Percentiles rank a stretch among this genome's conserved stretches.
Evolutionary conservation across 2,329 filamentous ascomycete species (phyloP).

Genomic region (Epichloe sp.): DNA sequence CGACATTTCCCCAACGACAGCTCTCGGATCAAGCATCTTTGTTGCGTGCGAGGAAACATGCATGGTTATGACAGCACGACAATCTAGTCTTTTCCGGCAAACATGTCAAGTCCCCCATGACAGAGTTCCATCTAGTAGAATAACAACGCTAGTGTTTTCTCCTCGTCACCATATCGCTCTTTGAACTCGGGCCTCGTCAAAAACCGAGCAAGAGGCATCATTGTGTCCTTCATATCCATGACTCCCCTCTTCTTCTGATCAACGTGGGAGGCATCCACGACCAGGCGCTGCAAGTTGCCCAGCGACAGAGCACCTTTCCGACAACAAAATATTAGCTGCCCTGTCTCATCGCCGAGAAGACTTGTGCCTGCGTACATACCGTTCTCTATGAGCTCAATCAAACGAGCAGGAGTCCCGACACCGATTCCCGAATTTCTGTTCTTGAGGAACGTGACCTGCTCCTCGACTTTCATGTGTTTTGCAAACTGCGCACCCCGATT

Average conservation of each 20-base stretch:
- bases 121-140: slow-evolving; percentile 41
- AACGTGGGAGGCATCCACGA: slow-evolving; percentile 85
- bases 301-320: slow-evolving; percentile 51
- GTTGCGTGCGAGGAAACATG: background rate
- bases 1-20: background rate
- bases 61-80: background rate
- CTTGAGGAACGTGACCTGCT: slow-evolving; percentile 66
- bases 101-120: background rate
- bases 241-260: slow-evolving; percentile 91
- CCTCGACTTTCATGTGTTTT: slow-evolving; percentile 92
- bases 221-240: slow-evolving; percentile 89
- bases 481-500: slow-evolving; percentile 48
- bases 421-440: slow-evolving; percentile 64
- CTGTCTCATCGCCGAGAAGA: background rate
- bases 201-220: slow-evolving; percentile 65
- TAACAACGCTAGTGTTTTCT: slow-evolving; percentile 45
- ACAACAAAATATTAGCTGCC: slow-evolving; percentile 1
- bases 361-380: slow-evolving; percentile 36
- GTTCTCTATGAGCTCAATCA: slow-evolving; percentile 71
- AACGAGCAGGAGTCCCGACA: slow-evolving; percentile 74
- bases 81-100: background rate
- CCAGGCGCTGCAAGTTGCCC: slow-evolving; percentile 59
- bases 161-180: slow-evolving; percentile 49
- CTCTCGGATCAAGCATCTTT: background rate
- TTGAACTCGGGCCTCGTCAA: slow-evolving; percentile 59